Base-by-base conservation (phyloP, 2,329 filamentous ascomycete genomes). In the Arthroderma sp. region DNA sequence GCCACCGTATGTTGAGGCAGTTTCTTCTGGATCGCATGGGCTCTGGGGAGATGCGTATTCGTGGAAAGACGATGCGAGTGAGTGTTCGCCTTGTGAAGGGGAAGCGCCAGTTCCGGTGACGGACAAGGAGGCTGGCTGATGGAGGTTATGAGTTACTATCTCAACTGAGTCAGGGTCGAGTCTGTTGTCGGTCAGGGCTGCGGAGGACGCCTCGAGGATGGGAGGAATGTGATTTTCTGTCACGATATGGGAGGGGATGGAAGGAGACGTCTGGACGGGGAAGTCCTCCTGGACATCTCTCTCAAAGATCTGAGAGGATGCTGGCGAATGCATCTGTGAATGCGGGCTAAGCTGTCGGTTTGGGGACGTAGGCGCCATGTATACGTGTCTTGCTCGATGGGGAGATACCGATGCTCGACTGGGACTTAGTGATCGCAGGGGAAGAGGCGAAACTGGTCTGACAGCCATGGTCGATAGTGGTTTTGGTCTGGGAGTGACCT, bases 191-290 rank as follows among this genome's bases (percentile, higher is more conserved):
- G 91, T 96, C 66, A 97, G 95, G 58, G 91, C 90, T 65, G 91
- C 83, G 43, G 90, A 94, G 1, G 89, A 91, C 55, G 91, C 91
- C 69, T 95, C 89, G 52, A 97, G 79, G 11, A 94, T 91, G 0
- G 91, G 82, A 6, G 91, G 91, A 63, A 97, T 96, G 68, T 91
- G 82, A 73, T 97, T 91, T 71, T 97, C 91, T 6, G 89, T 95
- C 65, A 91, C 84, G 65, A 97, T 95, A 68, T 97, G 91, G 6
- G 87, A 84, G 2, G 91, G 91, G 61, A 96, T 93, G n/a, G 88
- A 87, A 0, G 88, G 85, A 2, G 88, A 91, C 60, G 80, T 83
- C 60, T 89, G 86, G 41, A 80, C 75, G n/a, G 82, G 73, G 31
- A 81, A 76, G 66, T 82, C 82, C 66, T 96, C 91, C 71, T 96